Evolutionary conservation across 805 yeast species (phyloP).

Genomic region (Candida rishiriensis): DNA sequence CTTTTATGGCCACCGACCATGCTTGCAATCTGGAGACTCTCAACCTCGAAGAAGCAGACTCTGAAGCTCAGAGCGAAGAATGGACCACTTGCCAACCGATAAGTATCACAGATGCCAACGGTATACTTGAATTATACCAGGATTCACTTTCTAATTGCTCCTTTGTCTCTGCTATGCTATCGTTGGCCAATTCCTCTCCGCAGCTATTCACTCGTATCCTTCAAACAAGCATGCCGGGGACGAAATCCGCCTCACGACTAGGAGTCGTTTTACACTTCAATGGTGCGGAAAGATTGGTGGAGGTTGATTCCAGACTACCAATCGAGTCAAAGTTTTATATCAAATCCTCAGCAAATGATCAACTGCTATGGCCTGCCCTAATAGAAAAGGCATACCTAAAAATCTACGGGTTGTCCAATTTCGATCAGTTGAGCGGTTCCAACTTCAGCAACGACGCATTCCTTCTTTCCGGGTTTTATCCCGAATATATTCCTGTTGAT

Average conservation of each 20-base stretch:
- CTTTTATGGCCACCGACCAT: conserved; percentile 6
- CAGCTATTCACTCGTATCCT: conserved; percentile 23
- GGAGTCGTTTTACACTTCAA: conserved; percentile 44
- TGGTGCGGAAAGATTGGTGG: conserved; percentile 46
- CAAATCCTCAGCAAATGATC: conserved; percentile 31
- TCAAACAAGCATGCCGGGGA: conserved; percentile 14
- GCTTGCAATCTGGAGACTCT: not conserved
- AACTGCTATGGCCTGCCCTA: conserved; percentile 61
- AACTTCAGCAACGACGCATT: conserved; percentile 70
- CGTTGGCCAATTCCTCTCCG: conserved; percentile 33
- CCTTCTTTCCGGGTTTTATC: conserved; percentile 66
- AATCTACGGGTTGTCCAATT: conserved; percentile 36
- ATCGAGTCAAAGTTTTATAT: conserved; percentile 25
- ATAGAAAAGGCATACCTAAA: conserved; percentile 73
- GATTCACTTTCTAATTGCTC: conserved; percentile 66
- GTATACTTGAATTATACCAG: conserved; percentile 37
- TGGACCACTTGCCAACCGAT: conserved; percentile 1
- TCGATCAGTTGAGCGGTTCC: conserved; percentile 67
- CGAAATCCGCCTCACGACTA: conserved; percentile 17
- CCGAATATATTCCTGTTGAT: conserved; percentile 46
- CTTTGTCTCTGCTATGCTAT: conserved; percentile 62
- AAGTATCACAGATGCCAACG: conserved; percentile 5
- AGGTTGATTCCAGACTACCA: conserved; percentile 42
- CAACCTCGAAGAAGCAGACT: not conserved
- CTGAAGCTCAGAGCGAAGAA: not conserved